A percentile compares a stretch with the other conserved stretches of the same genome.
These are phyloP conservation scores for Anthostomella pinea DNA, from an alignment of 2,329 filamentous ascomycete species.

Conservation along the genomic window DNA sequence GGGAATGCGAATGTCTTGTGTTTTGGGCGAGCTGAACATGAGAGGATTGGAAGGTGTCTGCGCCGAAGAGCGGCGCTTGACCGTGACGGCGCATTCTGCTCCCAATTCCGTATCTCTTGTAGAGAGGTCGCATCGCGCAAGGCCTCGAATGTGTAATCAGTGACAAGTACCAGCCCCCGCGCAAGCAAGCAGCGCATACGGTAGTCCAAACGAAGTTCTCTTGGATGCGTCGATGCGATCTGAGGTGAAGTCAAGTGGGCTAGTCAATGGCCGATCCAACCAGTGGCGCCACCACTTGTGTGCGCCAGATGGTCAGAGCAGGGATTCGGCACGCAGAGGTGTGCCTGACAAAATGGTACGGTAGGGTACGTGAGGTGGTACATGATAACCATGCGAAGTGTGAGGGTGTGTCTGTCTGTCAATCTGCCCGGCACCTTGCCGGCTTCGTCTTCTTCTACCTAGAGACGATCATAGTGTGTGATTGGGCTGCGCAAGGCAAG, in stretches of 20 bases:
- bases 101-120: constrained; percentile 1
- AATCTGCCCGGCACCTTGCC: too few relatives aligned
- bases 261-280: constrained; percentile 27
- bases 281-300: constrained; percentile 23
- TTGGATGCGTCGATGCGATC: constrained; percentile 31
- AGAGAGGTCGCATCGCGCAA: too few relatives aligned
- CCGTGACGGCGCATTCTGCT: constrained; percentile 3
- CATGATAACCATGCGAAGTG: constrained; percentile 19
- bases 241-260: constrained; percentile 32
- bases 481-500: constrained; percentile 14
- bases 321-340: constrained; percentile 24
- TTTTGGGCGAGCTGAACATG: too few relatives aligned
- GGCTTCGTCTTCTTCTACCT: too few relatives aligned
- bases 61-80: constrained; percentile 2
- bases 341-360: constrained; percentile 24
- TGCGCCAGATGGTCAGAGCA: constrained; percentile 31
- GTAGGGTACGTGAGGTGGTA: constrained; percentile 20
- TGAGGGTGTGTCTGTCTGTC: too few relatives aligned
- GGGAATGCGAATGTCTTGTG: constrained; percentile 2
- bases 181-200: constrained; percentile 16
- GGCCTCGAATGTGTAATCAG: too few relatives aligned
- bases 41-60: constrained; percentile 3
- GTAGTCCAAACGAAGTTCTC: constrained; percentile 27
- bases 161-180: background rate
- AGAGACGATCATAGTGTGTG: constrained; percentile 12